Evolutionary conservation across 345 rosid species (phyloP).

Genomic region (Salix dunnii): DNA sequence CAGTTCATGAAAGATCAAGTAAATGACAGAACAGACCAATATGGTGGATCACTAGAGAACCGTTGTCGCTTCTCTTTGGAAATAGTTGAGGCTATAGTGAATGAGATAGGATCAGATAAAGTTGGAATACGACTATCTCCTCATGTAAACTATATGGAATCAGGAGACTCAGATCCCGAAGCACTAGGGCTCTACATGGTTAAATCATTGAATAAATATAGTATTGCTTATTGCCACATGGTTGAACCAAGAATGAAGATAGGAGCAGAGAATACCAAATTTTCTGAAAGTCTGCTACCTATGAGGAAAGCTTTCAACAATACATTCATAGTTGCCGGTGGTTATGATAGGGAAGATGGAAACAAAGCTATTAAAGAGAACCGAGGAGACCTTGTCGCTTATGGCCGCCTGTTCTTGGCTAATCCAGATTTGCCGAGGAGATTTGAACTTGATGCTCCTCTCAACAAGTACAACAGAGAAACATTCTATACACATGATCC

Average conservation of each 20-base stretch:
- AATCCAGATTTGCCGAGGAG: conserved; percentile 70
- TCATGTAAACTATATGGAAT: conserved; percentile 42
- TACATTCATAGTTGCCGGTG: conserved; percentile 57
- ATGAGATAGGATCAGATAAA: conserved; percentile 58
- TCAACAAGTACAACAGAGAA: conserved; percentile 45
- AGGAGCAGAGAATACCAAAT: conserved; percentile 14
- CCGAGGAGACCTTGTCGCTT: conserved; percentile 51
- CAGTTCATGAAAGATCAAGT: no score
- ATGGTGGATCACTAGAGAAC: conserved; percentile 61
- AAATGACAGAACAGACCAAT: conserved; percentile 55
- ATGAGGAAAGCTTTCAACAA: conserved; percentile 61
- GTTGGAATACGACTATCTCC: conserved; percentile 66
- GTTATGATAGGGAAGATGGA: conserved; percentile 45
- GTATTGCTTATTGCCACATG: conserved; percentile 58
- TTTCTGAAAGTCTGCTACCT: conserved; percentile 36
- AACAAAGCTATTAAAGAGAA: conserved; percentile 38
- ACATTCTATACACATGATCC: conserved; percentile 51
- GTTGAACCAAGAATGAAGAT: conserved; percentile 60
- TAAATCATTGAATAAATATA: conserved; percentile 46
- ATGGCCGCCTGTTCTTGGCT: conserved; percentile 52
- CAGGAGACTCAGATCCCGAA: conserved; percentile 58
- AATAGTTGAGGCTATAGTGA: conserved; percentile 52
- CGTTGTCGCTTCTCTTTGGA: conserved; percentile 56
- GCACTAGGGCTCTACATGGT: conserved; percentile 58
- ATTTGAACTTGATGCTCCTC: conserved; percentile 48